Evolutionary conservation across 1,139 yeast species (phyloP).

Genomic region (Sugiyamaella grinbergsii): DNA sequence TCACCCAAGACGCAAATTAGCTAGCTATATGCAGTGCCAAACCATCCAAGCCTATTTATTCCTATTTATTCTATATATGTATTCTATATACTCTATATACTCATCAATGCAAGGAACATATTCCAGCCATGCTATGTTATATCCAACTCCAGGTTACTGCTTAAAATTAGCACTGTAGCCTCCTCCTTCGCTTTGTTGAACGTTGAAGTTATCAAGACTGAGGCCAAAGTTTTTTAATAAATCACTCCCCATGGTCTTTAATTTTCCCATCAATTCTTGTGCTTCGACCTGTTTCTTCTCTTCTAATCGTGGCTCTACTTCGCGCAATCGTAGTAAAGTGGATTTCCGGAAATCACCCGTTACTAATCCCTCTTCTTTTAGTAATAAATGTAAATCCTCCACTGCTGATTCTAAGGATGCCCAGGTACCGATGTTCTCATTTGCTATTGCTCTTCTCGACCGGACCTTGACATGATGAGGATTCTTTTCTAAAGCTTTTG

Average conservation of each 20-base stretch:
- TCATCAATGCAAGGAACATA: no score
- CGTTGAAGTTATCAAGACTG: conserved; percentile 38
- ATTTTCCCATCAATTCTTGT: conserved; percentile 36
- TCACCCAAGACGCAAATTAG: neutral
- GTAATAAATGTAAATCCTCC: conserved; percentile 31
- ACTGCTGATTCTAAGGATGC: conserved; percentile 34
- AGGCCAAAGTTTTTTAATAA: conserved; percentile 38
- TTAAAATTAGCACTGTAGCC: conserved; percentile 32
- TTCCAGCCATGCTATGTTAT: neutral
- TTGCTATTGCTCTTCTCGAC: conserved; percentile 67
- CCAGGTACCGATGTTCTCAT: conserved; percentile 43
- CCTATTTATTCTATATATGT: neutral
- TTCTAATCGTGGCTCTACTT: conserved; percentile 31
- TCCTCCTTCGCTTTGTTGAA: conserved; percentile 34
- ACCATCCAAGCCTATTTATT: no score
- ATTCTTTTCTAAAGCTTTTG: conserved; percentile 60
- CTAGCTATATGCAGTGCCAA: no score
- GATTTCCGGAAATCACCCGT: conserved; percentile 14
- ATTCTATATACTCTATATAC: no score
- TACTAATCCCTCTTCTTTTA: conserved; percentile 10
- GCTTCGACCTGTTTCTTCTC: conserved; percentile 36
- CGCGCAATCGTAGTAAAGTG: neutral
- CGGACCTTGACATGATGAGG: conserved; percentile 65
- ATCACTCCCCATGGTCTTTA: conserved; percentile 40
- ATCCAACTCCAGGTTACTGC: neutral